phyloP scores from a whole-genome alignment of 148 eudicot species.

The Rhododendron kiyosumense region DNA sequence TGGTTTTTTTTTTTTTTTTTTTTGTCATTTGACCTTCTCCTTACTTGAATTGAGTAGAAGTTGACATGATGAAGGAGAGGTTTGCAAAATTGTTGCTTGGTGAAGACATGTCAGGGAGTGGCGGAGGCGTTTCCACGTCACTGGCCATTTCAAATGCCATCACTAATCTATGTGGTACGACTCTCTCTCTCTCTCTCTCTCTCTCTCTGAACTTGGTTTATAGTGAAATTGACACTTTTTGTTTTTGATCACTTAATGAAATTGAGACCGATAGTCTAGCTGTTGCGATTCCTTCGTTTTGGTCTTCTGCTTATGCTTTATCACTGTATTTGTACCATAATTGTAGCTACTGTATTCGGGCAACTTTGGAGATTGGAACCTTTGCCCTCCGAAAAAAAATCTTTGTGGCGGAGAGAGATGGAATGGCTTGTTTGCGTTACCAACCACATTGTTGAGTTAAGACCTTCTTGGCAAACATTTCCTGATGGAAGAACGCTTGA shows the following conservation, averaged over 20 bases:
- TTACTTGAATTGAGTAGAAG: conserved; percentile 33
- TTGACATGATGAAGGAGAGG: conserved; percentile 92
- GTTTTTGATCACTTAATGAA: neutral
- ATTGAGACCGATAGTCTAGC: neutral
- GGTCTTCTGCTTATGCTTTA: neutral
- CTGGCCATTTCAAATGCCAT: conserved; percentile 89
- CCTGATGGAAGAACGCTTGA: conserved; percentile 91
- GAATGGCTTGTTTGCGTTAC: conserved; percentile 85
- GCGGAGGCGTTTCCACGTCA: conserved; percentile 83
- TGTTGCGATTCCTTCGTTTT: neutral
- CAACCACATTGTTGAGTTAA: conserved; percentile 88
- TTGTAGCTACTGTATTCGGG: conserved; percentile 76
- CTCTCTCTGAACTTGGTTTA: neutral
- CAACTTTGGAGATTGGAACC: conserved; percentile 98
- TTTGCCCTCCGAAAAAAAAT: conserved; percentile 60
- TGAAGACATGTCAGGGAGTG: conserved; percentile 98
- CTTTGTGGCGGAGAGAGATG: conserved; percentile 93
- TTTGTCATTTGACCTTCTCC: neutral
- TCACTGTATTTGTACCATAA: neutral
- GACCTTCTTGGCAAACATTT: conserved; percentile 85
- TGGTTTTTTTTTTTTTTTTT: neutral
- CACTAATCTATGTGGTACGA: conserved; percentile 80
- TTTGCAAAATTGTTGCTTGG: conserved; percentile 88
- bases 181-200: neutral
- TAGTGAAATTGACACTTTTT: neutral